Evolutionary conservation across 108 stramenopile species (phyloP).

Genomic region (Mediolabrus comicus): DNA sequence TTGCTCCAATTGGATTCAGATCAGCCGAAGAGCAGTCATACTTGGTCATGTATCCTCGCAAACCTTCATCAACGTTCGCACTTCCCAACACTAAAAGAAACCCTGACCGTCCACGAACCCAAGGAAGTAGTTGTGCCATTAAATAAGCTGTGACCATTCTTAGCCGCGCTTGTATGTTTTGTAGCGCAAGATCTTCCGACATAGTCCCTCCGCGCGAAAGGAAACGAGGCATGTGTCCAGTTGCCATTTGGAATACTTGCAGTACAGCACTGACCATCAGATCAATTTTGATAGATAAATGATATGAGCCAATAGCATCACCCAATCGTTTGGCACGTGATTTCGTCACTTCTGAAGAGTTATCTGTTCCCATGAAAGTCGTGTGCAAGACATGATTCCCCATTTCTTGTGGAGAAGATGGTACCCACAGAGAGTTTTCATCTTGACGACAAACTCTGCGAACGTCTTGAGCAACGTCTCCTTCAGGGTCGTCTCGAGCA

Average conservation of each 20-base stretch:
- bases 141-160: constrained; percentile 98
- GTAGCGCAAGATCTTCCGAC: constrained; percentile 95
- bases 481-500: constrained; percentile 47
- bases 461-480: constrained; percentile 62
- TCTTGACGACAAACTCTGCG: constrained; percentile 62
- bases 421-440: constrained; percentile 66
- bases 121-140: constrained; percentile 96
- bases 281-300: constrained; percentile 91
- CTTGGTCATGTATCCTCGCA: constrained; percentile 99
- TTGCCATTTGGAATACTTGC: constrained; percentile 77
- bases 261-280: constrained; percentile 85
- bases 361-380: constrained; percentile 94
- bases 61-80: constrained; percentile 98
- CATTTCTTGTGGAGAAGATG: constrained; percentile 79
- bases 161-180: constrained; percentile 98
- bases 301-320: constrained; percentile 89
- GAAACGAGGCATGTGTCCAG: constrained; percentile 84
- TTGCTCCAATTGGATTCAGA: constrained; percentile 97
- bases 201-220: constrained; percentile 76
- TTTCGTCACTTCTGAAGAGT: constrained; percentile 82
- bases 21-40: constrained; percentile 99
- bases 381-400: constrained; percentile 90
- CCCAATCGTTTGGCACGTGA: constrained; percentile 85
- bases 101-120: constrained; percentile 85
- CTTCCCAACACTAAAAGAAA: constrained; percentile 96